phyloP scores from a whole-genome alignment of 805 yeast genomes.

The Monosporozyma siamensis region DNA sequence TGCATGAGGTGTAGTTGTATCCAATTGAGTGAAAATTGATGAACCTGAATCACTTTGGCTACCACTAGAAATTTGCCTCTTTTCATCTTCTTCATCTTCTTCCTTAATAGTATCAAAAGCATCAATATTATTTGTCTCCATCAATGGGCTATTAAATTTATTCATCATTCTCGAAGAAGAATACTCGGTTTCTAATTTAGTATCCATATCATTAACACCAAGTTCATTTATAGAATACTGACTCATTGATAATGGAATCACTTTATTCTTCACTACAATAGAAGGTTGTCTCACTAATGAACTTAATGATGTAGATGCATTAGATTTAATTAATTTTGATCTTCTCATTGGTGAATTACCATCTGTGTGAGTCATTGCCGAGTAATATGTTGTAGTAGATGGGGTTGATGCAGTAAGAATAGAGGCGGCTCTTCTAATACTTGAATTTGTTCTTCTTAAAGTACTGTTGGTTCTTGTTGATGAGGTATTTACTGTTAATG shows the following conservation, averaged over 20 bases:
- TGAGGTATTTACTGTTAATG: neutral
- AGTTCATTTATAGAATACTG: constrained; percentile 17
- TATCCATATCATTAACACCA: constrained; percentile 11
- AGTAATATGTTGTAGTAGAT: constrained; percentile 1
- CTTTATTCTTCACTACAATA: constrained; percentile 29
- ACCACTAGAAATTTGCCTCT: neutral
- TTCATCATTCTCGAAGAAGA: too few relatives aligned
- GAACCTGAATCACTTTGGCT: constrained; percentile 1
- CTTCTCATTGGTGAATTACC: constrained; percentile 1
- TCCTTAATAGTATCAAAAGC: constrained; percentile 10
- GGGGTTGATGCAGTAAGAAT: constrained; percentile 18
- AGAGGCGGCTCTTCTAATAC: constrained; percentile 32
- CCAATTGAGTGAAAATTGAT: constrained; percentile 2
- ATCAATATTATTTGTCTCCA: neutral
- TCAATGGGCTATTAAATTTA: neutral
- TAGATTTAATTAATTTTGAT: constrained; percentile 18
- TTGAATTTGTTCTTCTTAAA: constrained; percentile 29
- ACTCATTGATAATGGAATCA: constrained; percentile 26
- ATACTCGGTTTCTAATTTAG: too few relatives aligned
- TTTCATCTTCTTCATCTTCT: constrained; percentile 9
- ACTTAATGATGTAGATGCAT: constrained; percentile 20
- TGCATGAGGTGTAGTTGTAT: neutral
- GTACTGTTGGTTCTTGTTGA: constrained; percentile 6
- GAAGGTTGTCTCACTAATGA: constrained; percentile 28
- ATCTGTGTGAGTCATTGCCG: constrained; percentile 5